These are phyloP conservation scores for Globisporangium apiculatum DNA, from an alignment of 352 stramenopile species.

Conservation along the genomic window DNA sequence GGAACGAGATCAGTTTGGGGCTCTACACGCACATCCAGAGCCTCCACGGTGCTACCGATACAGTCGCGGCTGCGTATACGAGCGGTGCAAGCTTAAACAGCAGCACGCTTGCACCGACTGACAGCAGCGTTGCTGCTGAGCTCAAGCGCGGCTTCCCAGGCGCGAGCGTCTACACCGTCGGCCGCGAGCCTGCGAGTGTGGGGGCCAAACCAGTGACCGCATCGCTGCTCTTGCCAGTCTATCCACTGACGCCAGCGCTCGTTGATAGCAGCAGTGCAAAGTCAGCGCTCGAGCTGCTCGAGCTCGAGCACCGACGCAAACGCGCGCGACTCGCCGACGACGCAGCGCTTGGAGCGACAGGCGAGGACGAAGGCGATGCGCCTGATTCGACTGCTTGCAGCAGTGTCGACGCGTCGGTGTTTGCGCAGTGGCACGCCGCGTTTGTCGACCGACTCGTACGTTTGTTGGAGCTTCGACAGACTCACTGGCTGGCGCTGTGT, in stretches of 20 bases:
- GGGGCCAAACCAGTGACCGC: not conserved
- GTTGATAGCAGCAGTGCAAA: not conserved
- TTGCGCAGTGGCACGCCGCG: constrained; percentile 21
- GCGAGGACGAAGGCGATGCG: no score
- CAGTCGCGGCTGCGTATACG: not conserved
- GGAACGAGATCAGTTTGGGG: constrained; percentile 54
- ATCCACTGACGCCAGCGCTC: not conserved
- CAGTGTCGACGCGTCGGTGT: constrained; percentile 8
- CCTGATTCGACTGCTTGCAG: not conserved
- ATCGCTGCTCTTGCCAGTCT: not conserved
- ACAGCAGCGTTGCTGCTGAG: not conserved
- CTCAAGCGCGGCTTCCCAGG: constrained; percentile 10
- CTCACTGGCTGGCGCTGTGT: no score
- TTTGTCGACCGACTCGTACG: constrained; percentile 58
- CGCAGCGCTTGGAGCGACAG: not conserved
- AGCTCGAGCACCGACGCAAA: constrained; percentile 15
- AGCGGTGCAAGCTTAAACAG: not conserved
- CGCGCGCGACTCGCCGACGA: constrained; percentile 3
- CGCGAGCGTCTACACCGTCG: constrained; percentile 8
- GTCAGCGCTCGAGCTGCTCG: constrained; percentile 4
- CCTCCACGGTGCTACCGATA: not conserved
- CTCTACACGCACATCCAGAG: constrained; percentile 48
- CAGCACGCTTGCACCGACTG: not conserved
- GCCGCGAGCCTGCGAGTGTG: not conserved
- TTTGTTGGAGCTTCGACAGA: not conserved